Conservation (phyloP, 2,329 filamentous ascomycete genomes). For the Botrytis fabae region DNA sequence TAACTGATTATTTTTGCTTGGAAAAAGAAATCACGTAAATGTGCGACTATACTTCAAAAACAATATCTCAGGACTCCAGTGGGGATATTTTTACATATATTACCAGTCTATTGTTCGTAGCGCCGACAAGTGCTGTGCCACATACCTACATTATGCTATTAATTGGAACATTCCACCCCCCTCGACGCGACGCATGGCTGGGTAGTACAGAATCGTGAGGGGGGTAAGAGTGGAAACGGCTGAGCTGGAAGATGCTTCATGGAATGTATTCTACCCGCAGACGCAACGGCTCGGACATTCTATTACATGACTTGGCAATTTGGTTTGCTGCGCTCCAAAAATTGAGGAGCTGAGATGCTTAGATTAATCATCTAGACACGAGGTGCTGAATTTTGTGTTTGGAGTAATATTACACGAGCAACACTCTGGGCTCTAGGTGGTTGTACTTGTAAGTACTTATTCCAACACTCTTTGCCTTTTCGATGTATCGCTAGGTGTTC, state of each 20-base stretch:
- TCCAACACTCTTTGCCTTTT: neutral
- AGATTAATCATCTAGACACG: neutral
- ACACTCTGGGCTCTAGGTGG: neutral
- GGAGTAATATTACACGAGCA: neutral
- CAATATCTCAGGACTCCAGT: neutral
- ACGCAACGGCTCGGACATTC: neutral
- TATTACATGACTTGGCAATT: conserved; percentile 4
- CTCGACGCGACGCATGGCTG: neutral
- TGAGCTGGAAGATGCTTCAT: neutral
- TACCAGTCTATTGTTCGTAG: neutral
- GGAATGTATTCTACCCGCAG: neutral
- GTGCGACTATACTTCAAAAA: neutral
- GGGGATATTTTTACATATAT: conserved; percentile 18
- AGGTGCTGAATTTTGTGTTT: neutral
- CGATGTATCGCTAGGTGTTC: neutral
- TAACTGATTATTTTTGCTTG: neutral
- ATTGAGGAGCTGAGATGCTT: neutral
- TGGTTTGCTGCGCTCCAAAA: neutral
- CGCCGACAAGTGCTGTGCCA: neutral
- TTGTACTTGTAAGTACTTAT: neutral
- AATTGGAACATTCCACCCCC: too few relatives aligned
- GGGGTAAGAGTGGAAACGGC: neutral
- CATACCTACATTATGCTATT: neutral
- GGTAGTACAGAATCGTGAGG: neutral
- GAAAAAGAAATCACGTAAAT: neutral